Conservation (phyloP, 106 monocot species). For the Amphibolis antarctica region DNA sequence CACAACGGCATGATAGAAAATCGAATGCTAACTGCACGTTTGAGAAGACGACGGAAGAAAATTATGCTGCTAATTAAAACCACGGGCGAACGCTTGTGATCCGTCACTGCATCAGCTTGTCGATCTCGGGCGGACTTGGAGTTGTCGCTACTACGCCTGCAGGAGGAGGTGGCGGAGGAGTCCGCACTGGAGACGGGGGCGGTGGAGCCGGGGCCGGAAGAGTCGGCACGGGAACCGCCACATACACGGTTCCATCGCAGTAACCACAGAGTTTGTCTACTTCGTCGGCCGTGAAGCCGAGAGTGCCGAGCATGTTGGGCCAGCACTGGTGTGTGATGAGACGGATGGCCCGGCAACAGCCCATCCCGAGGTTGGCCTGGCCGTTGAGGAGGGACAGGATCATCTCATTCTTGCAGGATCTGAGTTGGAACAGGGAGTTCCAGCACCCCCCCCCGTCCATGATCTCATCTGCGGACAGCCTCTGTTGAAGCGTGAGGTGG, state of each 20-base stretch:
- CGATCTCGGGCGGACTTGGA: no score
- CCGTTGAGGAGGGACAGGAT: slow-evolving; percentile 58
- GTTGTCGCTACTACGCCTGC: no score
- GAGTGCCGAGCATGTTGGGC: slow-evolving; percentile 49
- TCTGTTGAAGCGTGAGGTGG: neutral
- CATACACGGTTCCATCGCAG: slow-evolving; percentile 24
- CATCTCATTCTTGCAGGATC: slow-evolving; percentile 57
- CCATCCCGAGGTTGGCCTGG: slow-evolving; percentile 44
- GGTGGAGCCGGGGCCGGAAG: no score
- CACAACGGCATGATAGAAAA: no score
- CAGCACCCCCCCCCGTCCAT: slow-evolving; percentile 45
- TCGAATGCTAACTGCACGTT: no score
- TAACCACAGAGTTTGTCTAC: slow-evolving; percentile 47
- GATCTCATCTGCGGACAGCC: slow-evolving; percentile 14
- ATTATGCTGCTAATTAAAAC: no score
- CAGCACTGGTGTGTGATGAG: slow-evolving; percentile 54
- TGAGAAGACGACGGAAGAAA: no score
- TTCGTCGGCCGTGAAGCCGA: slow-evolving; percentile 59
- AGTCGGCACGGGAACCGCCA: no score
- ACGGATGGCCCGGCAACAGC: slow-evolving; percentile 58
- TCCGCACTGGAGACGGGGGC: no score
- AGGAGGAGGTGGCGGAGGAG: no score
- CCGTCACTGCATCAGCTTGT: no score
- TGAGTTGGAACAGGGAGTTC: slow-evolving; percentile 39
- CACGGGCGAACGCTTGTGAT: no score